These are phyloP conservation scores for Aspergillus sclerotiicarbonarius DNA, from an alignment of 495 filamentous ascomycete species.

Conservation along the genomic window DNA sequence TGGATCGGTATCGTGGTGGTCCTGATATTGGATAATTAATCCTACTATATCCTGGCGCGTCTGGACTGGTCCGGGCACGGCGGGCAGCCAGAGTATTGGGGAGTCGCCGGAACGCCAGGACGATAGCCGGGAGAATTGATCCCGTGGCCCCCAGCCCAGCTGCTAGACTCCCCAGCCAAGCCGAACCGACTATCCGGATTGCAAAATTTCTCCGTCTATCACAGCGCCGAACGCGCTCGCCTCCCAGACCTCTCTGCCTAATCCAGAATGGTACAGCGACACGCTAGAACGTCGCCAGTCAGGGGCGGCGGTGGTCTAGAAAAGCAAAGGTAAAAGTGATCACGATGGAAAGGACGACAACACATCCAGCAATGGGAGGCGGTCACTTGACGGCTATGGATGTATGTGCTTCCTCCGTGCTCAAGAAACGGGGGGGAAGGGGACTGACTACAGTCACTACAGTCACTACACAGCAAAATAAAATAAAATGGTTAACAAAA, in stretches of 20 bases:
- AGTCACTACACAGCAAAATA: not conserved
- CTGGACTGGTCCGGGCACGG: not conserved
- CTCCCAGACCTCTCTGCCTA: not conserved
- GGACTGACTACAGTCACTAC: no score
- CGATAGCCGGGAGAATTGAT: conserved; percentile 16
- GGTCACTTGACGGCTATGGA: not conserved
- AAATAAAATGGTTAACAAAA: conserved; percentile 1
- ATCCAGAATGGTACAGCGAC: not conserved
- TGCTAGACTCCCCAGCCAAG: conserved; percentile 10
- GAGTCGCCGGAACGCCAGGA: not conserved
- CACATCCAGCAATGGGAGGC: not conserved
- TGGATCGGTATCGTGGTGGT: conserved; percentile 3
- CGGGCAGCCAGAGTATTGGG: no score
- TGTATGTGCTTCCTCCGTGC: not conserved
- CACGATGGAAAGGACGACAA: not conserved
- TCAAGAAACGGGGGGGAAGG: not conserved
- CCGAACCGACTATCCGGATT: conserved; percentile 17
- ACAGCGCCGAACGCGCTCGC: conserved; percentile 14
- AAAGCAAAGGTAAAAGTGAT: not conserved
- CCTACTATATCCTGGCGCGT: not conserved
- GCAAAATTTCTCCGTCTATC: conserved; percentile 36
- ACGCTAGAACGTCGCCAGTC: conserved; percentile 1
- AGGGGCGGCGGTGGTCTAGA: conserved; percentile 1
- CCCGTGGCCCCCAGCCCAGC: conserved; percentile 7
- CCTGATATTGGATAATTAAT: not conserved